Evolutionary conservation across 345 rosid genomes (phyloP), one percentile per base, ranked within the genome.

Genomic region (Eucalyptus pumila): DNA sequence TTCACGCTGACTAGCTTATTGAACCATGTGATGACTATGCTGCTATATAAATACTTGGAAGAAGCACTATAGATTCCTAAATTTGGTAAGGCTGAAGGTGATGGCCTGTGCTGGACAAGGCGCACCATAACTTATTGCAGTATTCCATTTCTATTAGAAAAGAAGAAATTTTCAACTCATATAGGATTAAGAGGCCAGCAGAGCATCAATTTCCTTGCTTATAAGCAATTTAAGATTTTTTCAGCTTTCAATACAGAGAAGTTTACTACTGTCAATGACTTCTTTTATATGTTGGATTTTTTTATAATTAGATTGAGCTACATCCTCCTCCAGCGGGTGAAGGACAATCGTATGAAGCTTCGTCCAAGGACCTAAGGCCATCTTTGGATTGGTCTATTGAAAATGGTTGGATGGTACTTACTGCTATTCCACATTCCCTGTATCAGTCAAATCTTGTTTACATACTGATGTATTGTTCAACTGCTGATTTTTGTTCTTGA

Each of bases 321-420:
- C 92, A 87, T 49, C 91, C 94, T 76, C 94, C 92, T 69, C 98
- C 96, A 15, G 34, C 21, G 65, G 98, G 98, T 54, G 95, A 96
- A 93, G 96, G 96, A 42, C 27, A 6, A 6, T 90, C 89, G 16
- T 94, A 93, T 90, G 93, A 92, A 51, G 96, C 87, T 90, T 89
- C 11, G 5, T 86, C 89, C 85, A 87, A 91, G 87, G 95, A 95
- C 87, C 83, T 95, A 44, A 95, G 97, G 34, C 97, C 97, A 88
- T 92, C 96, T 85, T 87, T 95, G 91, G 92, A 93, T 76, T 95
- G 97, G 97, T 94, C 95, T 69, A 87, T 85, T 6, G 91, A 88
- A 60, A 87, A 86, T 90, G 96, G 97, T 40, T 95, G 96, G 97
- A 91, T 49, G 10, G 76, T 93, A 47, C 96, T 93, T 86, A 45